A percentile compares a stretch with the other conserved stretches of the same genome.
Evolutionary conservation across 768 basidiomycete genomes (phyloP).

Genomic region (Amanita phalloides): DNA sequence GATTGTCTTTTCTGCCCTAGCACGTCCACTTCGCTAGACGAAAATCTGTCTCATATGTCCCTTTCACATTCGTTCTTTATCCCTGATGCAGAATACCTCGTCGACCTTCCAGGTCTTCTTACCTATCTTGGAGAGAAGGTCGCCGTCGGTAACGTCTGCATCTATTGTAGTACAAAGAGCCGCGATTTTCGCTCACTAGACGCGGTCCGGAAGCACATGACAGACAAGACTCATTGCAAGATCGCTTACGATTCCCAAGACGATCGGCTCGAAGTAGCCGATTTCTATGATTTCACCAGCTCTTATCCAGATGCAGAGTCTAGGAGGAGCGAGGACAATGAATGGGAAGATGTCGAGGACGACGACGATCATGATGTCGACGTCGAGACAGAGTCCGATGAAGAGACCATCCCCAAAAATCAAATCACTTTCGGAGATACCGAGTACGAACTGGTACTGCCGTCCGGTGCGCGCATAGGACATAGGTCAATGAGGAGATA

Average conservation of each 20-base stretch:
- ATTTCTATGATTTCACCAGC: slow-evolving; percentile 84
- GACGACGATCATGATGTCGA: slow-evolving; percentile 27
- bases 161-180: slow-evolving; percentile 79
- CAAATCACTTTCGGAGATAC: slow-evolving; percentile 73
- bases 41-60: slow-evolving; percentile 84
- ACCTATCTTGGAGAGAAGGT: slow-evolving; percentile 88
- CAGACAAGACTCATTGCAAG: slow-evolving; percentile 94
- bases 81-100: slow-evolving; percentile 85
- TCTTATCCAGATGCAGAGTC: slow-evolving; percentile 52
- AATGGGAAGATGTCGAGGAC: slow-evolving; percentile 29
- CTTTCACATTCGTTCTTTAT: slow-evolving; percentile 86
- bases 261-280: slow-evolving; percentile 81
- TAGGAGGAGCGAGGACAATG: slow-evolving; percentile 16
- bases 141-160: slow-evolving; percentile 85
- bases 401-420: slow-evolving; percentile 30
- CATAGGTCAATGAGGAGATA: slow-evolving; percentile 83
- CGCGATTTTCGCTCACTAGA: slow-evolving; percentile 76
- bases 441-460: slow-evolving; percentile 80
- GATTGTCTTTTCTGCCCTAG: slow-evolving; percentile 83
- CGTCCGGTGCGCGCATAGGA: slow-evolving; percentile 86
- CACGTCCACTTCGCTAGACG: slow-evolving; percentile 38
- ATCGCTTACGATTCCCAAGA: slow-evolving; percentile 77
- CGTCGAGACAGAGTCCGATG: slow-evolving; percentile 28
- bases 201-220: slow-evolving; percentile 92
- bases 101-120: slow-evolving; percentile 75